Percentiles rank a stretch among this genome's conserved stretches.
These are phyloP conservation scores for Fusarium acutatum DNA, from an alignment of 2,329 filamentous ascomycete genomes.

Conservation along the genomic window DNA sequence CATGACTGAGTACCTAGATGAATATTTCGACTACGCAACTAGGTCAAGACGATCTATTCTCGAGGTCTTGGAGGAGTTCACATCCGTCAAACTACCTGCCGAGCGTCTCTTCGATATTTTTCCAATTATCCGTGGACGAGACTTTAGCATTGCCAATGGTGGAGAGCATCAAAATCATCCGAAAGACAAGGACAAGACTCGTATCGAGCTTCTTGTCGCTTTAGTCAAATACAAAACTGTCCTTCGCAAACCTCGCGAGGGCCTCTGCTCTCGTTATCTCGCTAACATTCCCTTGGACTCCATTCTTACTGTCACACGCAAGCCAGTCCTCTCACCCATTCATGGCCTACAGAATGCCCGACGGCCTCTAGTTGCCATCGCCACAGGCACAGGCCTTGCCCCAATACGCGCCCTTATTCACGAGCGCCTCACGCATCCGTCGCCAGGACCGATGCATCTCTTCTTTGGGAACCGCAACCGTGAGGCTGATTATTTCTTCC, in stretches of 20 bases:
- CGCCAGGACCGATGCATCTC: conserved; percentile 61
- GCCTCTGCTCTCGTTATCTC: conserved; percentile 90
- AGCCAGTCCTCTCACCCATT: conserved; percentile 56
- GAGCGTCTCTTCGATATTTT: conserved; percentile 76
- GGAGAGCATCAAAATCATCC: conserved; percentile 53
- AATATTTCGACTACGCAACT: conserved; percentile 95
- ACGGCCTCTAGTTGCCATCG: conserved; percentile 77
- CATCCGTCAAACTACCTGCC: conserved; percentile 82
- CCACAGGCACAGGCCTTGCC: conserved; percentile 86
- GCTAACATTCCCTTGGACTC: conserved; percentile 68
- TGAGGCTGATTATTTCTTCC: conserved; percentile 82
- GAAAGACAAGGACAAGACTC: conserved; percentile 46
- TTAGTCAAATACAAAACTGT: conserved; percentile 93
- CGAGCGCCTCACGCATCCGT: conserved; percentile 62
- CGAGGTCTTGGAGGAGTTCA: conserved; percentile 91
- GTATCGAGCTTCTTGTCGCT: conserved; percentile 79
- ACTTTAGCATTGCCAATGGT: conserved; percentile 91
- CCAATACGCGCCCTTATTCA: conserved; percentile 84
- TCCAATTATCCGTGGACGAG: conserved; percentile 83
- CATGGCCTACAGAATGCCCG: conserved; percentile 48
- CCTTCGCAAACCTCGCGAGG: conserved; percentile 82
- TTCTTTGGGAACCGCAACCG: conserved; percentile 87
- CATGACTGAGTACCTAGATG: conserved; percentile 81
- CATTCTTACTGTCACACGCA: conserved; percentile 67
- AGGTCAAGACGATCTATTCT: conserved; percentile 89